A percentile compares a stretch with the other conserved stretches of the same genome.
Evolutionary conservation across 768 basidiomycete genomes (phyloP).

Genomic region (Suillus plorans): DNA sequence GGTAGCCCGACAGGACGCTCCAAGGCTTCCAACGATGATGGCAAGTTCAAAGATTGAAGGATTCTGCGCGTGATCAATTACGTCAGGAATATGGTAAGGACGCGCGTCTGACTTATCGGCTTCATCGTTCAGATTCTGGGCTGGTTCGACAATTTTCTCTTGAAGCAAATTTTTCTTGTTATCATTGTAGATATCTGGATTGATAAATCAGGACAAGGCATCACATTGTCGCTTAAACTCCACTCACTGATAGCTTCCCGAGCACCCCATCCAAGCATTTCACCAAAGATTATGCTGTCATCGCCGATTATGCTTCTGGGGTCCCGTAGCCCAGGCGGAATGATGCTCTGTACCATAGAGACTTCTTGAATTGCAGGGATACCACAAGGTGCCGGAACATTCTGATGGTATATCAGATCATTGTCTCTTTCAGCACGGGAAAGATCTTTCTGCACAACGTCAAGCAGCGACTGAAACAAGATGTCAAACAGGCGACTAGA

Average conservation of each 20-base stretch:
- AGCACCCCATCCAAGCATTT: slow-evolving; percentile 84
- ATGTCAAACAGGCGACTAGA: neutral
- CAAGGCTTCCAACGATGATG: slow-evolving; percentile 82
- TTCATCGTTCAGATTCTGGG: slow-evolving; percentile 61
- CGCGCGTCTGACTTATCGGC: slow-evolving; percentile 53
- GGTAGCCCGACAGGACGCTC: slow-evolving; percentile 88
- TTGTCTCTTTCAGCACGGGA: slow-evolving; percentile 86
- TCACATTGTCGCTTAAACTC: slow-evolving; percentile 1
- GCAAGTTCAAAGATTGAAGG: slow-evolving; percentile 73
- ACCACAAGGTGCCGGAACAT: slow-evolving; percentile 71
- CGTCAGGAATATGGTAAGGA: slow-evolving; percentile 6
- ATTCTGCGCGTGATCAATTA: slow-evolving; percentile 41
- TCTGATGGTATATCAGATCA: slow-evolving; percentile 91
- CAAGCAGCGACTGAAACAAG: slow-evolving; percentile 64
- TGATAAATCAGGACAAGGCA: neutral
- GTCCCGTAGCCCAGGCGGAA: slow-evolving; percentile 58
- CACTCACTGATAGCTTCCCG: slow-evolving; percentile 81
- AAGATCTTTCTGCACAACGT: slow-evolving; percentile 64
- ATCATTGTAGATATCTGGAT: slow-evolving; percentile 81
- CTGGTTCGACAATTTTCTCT: slow-evolving; percentile 61
- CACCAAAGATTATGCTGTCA: slow-evolving; percentile 66
- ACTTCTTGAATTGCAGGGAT: slow-evolving; percentile 65
- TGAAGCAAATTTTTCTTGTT: slow-evolving; percentile 69
- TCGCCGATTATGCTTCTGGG: slow-evolving; percentile 53
- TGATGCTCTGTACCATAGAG: slow-evolving; percentile 59